Base-by-base conservation (phyloP, 2,329 filamentous ascomycete genomes). In the Knoxdaviesia proteae region DNA sequence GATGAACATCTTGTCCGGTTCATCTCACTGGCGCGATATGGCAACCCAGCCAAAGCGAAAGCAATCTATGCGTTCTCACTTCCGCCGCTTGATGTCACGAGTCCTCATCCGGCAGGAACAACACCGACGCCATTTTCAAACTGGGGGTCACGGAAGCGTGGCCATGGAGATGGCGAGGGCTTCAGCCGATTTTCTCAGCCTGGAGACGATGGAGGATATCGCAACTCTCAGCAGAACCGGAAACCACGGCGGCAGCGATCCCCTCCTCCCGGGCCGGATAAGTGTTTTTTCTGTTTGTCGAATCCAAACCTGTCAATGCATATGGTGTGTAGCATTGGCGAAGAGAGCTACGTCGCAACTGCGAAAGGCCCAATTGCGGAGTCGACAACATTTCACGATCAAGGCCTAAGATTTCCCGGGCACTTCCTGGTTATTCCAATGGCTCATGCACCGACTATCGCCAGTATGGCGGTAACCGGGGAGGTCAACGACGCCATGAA, bases 211-310 rank as follows among this genome's bases (percentile, higher is more conserved):
- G 57, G 59, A 7, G 52, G 64, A 3, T 74, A 68, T 53, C 67
- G 61, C 33, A 68, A 75, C 32, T 80, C 75, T 53, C 59, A 63
- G 11, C 61, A 63, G 43, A 60, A 58, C 8, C 59, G 61, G 7
- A 58, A 61, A 38, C 69, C 68, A 51, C 64, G 65, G 9, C 61
- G 61, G 2, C 61, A 56, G 35, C 44, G 59, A 56, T 52, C 67
- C 5, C 75, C 77, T 8, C 75, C 74, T 6, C 76, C 75, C 0
- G 75, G 77, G 0, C 84, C 84, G 2, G 77, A 79, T 42, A 71
- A 80, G 52, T 98, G 90, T 61, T 98, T 90, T 65, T 96, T 98
- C 64, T 98, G 90, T 56, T 69, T 98, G 7, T 87, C 84, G 5
- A 94, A 93, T 57, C 75, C 81, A 5, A 80, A 80, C 47, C 65